Evolutionary conservation across 805 yeast species (phyloP).

Genomic region (Yarrowia sp.): DNA sequence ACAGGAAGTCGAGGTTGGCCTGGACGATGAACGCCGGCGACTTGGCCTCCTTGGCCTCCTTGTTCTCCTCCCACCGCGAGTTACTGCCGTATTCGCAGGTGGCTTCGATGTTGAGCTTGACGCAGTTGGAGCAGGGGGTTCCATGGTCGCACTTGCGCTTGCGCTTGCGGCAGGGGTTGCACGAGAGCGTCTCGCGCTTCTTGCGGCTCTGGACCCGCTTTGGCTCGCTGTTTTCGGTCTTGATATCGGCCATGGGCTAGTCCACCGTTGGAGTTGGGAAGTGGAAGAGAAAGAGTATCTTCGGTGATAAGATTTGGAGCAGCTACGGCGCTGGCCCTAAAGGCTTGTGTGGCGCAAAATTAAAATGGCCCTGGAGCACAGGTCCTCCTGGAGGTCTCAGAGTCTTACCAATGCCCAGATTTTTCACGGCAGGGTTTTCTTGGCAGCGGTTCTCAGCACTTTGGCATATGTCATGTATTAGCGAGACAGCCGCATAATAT

Average conservation of each 20-base stretch:
- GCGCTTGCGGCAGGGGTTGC: constrained; percentile 24
- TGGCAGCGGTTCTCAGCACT: too few species aligned
- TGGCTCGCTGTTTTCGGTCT: not conserved
- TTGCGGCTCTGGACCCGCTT: constrained; percentile 5
- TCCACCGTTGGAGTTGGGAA: not conserved
- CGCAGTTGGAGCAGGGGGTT: constrained; percentile 8
- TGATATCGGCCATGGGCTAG: not conserved
- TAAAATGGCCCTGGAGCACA: too few species aligned
- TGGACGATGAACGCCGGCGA: not conserved
- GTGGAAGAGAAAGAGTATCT: not conserved
- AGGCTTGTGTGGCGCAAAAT: too few species aligned
- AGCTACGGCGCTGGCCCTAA: not conserved
- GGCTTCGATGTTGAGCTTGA: constrained; percentile 11
- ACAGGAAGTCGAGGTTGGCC: not conserved
- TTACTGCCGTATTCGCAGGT: constrained; percentile 12
- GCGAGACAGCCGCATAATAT: too few species aligned
- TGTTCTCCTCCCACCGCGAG: constrained; percentile 12
- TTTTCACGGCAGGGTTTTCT: too few species aligned
- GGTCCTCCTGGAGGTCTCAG: too few species aligned
- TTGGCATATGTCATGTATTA: too few species aligned
- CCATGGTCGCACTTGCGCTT: constrained; percentile 24
- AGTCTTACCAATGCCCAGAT: too few species aligned
- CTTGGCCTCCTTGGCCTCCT: not conserved
- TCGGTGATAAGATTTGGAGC: not conserved
- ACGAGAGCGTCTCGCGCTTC: constrained; percentile 18